Conservation (phyloP, 495 filamentous ascomycete species). For the Neurospora africana region DNA sequence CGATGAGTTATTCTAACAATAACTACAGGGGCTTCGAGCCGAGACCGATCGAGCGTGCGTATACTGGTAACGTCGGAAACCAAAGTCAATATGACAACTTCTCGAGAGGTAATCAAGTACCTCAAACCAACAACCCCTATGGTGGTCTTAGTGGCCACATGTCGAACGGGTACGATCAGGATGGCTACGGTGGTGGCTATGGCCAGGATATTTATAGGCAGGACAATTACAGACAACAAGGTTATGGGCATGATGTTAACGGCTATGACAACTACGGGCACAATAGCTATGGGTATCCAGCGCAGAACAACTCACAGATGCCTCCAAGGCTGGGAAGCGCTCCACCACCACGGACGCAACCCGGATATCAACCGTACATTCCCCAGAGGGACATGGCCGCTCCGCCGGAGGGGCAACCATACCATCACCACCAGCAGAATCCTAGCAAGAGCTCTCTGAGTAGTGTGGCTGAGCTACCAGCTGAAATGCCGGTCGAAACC, state of each 20-base stretch:
- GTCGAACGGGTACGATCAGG: neutral
- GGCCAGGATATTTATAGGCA: constrained; percentile 28
- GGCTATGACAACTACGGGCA: constrained; percentile 27
- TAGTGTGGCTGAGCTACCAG: constrained; percentile 6
- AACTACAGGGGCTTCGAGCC: constrained; percentile 18
- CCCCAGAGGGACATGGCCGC: constrained; percentile 43
- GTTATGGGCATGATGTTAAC: constrained; percentile 21
- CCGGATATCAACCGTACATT: constrained; percentile 18
- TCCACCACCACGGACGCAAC: constrained; percentile 25
- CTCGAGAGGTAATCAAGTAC: constrained; percentile 1
- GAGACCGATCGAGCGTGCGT: constrained; percentile 1
- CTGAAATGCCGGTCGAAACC: neutral
- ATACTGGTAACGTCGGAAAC: neutral
- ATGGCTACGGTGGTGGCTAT: constrained; percentile 5
- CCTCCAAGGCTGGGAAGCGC: constrained; percentile 26
- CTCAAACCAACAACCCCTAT: constrained; percentile 6
- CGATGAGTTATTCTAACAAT: constrained; percentile 5
- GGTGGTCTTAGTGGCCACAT: neutral
- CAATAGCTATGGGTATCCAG: constrained; percentile 17
- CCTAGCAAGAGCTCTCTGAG: constrained; percentile 22
- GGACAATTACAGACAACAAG: constrained; percentile 4
- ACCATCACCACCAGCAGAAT: constrained; percentile 16
- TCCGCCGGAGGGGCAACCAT: constrained; percentile 22
- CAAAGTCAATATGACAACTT: neutral
- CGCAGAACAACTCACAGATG: constrained; percentile 26